Evolutionary conservation across 2,329 filamentous ascomycete species (phyloP), one percentile per base, ranked within the genome.

Genomic region (Verticillium longisporum): DNA sequence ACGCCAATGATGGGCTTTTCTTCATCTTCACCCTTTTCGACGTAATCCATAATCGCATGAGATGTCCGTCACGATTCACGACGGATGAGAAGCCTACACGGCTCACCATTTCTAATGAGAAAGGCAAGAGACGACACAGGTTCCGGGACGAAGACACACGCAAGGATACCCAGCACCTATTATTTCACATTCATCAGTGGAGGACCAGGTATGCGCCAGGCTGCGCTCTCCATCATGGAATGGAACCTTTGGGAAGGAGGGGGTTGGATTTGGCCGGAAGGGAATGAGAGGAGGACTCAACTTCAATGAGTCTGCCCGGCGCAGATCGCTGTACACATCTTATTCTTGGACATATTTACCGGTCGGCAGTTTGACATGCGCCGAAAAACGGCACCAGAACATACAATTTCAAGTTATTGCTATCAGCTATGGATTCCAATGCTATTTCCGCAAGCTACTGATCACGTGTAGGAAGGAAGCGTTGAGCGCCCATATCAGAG

Each of bases 1-100:
- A 60, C 74, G 77, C 59, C 73, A 68, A 54, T 62, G 60, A 2
- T 61, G 62, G n/a, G 36, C 18, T 58, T 56, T 31, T 31, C 26
- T 31, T 31, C 26, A 31, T 31, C 26, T 31, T 31, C 26, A 31
- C 26, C 26, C 26, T 31, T 31, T 41, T 15, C 18, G 41, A 33
- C 37, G 13, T 55, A 38, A 54, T 59, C 31, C 57, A 38, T 64
- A 13, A 37, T 45, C 56, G 54, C 55, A 18, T 7, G 14, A 18
- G 37, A 58, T 38, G 21, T 33, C n/a, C n/a, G 45, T 26, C 45
- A 26, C 18, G 57, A 57, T 26, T 53, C 50, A 61, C 37, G 55
- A 56, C 41, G 11, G 58, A 15, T 31, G 18, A 36, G n/a, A 26
- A 11, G 55, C 10, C 34, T 36, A 57, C 45, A 50, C 13, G 45